Evolutionary conservation across 768 basidiomycete species (phyloP).

Genomic region (Termitomyces sp.): DNA sequence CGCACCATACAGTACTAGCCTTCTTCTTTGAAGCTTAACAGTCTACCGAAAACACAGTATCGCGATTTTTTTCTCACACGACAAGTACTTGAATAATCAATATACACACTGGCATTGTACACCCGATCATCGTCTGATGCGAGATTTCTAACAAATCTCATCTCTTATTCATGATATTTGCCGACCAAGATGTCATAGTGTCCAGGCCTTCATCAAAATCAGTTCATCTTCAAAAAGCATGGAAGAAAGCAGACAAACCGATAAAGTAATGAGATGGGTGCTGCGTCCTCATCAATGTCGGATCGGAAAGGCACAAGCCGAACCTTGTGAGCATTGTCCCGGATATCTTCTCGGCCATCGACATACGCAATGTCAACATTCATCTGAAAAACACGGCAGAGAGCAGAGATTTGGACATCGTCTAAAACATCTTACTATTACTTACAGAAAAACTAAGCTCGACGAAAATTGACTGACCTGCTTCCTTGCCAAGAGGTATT

Average conservation of each 20-base stretch:
- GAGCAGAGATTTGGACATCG: slow-evolving; percentile 78
- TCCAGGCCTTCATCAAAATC: slow-evolving; percentile 56
- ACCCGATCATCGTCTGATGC: background rate
- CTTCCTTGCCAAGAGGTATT: slow-evolving; percentile 74
- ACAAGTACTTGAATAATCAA: background rate
- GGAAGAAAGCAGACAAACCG: slow-evolving; percentile 40
- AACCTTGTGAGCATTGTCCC: slow-evolving; percentile 32
- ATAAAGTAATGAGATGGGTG: slow-evolving; percentile 71
- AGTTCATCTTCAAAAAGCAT: background rate
- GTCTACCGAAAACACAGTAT: background rate
- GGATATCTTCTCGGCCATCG: slow-evolving; percentile 48
- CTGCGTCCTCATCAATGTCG: slow-evolving; percentile 33
- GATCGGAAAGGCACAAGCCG: slow-evolving; percentile 67
- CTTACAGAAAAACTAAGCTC: background rate
- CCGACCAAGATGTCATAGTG: slow-evolving; percentile 76
- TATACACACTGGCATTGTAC: background rate
- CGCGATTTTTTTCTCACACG: too few relatives aligned
- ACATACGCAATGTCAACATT: slow-evolving; percentile 79
- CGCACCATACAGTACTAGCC: too few relatives aligned
- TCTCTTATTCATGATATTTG: background rate
- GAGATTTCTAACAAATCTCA: background rate
- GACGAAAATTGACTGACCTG: slow-evolving; percentile 43
- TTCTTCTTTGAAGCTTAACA: too few relatives aligned
- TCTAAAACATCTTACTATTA: slow-evolving; percentile 38
- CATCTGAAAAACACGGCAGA: slow-evolving; percentile 63